Evolutionary conservation across 176 grass and related monocot species (phyloP).

Genomic region (Oryza coarctata): DNA sequence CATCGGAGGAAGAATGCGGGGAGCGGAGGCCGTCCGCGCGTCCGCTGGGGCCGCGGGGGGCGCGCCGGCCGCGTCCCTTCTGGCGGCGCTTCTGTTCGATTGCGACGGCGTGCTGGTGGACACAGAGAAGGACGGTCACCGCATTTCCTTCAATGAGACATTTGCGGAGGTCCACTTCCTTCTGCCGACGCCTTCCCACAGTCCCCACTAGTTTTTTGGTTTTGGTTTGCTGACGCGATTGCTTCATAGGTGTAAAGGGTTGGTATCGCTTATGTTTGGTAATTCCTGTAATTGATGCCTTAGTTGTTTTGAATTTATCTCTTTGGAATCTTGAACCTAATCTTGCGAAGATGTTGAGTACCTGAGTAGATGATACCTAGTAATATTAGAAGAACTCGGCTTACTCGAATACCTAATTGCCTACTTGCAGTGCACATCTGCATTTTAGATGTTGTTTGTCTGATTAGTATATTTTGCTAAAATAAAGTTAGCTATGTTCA

Average conservation of each 20-base stretch:
- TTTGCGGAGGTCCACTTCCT: slow-evolving; percentile 65
- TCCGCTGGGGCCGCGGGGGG: background rate
- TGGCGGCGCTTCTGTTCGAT: slow-evolving; percentile 79
- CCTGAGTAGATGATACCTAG: background rate
- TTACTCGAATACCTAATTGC: background rate
- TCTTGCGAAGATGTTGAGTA: background rate
- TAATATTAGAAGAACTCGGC: background rate
- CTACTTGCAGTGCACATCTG: background rate
- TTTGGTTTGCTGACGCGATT: background rate
- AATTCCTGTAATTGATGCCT: background rate
- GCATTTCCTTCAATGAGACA: slow-evolving; percentile 94
- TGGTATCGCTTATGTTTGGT: background rate
- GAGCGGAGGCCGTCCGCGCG: background rate
- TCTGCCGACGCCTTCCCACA: background rate
- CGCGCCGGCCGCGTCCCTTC: slow-evolving; percentile 27
- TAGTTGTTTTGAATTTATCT: background rate
- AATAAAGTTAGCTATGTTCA: too few species aligned
- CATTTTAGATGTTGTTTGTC: background rate
- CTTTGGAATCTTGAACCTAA: background rate
- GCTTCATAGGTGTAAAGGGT: background rate
- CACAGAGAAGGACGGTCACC: slow-evolving; percentile 94
- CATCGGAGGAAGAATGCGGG: background rate
- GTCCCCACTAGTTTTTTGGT: background rate
- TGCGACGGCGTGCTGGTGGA: slow-evolving; percentile 97
- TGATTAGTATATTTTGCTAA: background rate